phyloP scores from a whole-genome alignment of 139 green algal species.

The Coccomyxa sp. region DNA sequence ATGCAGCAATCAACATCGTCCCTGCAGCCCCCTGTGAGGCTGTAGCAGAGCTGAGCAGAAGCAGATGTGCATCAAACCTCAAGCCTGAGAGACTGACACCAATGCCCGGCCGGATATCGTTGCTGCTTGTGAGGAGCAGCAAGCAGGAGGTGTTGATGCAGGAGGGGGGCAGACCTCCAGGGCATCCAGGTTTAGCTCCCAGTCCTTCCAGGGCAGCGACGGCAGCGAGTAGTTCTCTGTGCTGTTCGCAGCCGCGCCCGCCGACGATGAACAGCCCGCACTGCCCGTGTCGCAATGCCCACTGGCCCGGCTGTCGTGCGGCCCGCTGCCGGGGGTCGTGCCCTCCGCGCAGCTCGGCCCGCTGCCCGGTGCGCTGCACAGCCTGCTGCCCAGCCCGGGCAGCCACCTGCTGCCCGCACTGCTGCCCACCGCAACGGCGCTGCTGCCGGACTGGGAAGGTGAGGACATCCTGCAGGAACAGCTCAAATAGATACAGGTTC shows the following conservation, averaged over 20 bases:
- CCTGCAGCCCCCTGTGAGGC: not conserved
- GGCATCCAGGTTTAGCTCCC: not conserved
- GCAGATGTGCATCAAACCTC: not conserved
- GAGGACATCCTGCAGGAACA: too few species aligned
- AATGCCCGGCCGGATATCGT: not conserved
- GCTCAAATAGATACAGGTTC: too few species aligned
- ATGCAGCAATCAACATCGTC: not conserved
- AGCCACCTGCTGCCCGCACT: too few species aligned
- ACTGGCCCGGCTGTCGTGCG: not conserved
- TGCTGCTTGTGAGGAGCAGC: not conserved
- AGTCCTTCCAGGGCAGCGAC: not conserved
- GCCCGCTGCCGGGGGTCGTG: not conserved
- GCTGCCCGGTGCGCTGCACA: not conserved
- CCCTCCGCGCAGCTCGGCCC: not conserved
- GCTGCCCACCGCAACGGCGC: too few species aligned
- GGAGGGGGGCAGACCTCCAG: not conserved
- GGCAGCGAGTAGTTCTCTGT: not conserved
- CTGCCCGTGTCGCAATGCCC: not conserved
- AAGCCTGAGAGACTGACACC: not conserved
- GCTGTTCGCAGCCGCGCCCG: too few species aligned
- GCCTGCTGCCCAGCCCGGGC: not conserved
- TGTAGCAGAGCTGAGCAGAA: not conserved
- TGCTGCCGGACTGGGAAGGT: too few species aligned
- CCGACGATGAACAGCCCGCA: not conserved
- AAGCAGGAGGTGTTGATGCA: not conserved